These are phyloP conservation scores for Colletotrichum incanum DNA, from an alignment of 2,329 filamentous ascomycete species.

Conservation along the genomic window DNA sequence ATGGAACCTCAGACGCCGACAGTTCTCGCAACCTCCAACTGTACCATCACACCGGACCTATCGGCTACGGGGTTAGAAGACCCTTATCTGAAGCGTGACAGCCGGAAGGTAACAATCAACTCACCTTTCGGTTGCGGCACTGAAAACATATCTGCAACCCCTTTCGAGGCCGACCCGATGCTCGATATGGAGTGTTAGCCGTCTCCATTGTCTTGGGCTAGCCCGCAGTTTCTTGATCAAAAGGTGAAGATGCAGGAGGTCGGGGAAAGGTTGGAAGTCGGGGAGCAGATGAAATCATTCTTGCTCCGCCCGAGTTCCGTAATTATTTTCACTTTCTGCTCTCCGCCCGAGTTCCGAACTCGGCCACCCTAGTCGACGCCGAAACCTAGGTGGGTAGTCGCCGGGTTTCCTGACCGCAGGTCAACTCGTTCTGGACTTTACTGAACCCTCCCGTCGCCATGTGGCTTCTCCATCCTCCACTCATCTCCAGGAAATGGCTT, in stretches of 20 bases:
- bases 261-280: constrained; percentile 34
- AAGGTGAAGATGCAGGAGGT: constrained; percentile 22
- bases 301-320: constrained; percentile 35
- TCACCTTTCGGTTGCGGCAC: constrained; percentile 41
- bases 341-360: constrained; percentile 35
- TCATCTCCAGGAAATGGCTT: neutral
- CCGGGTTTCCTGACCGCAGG: neutral
- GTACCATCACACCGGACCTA: constrained; percentile 38
- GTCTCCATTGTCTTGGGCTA: constrained; percentile 28
- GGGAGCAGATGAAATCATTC: constrained; percentile 14
- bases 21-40: constrained; percentile 36
- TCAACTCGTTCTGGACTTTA: constrained; percentile 23
- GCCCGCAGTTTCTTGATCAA: constrained; percentile 15
- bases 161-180: constrained; percentile 34
- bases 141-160: constrained; percentile 40
- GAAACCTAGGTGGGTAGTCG: neutral
- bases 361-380: constrained; percentile 11
- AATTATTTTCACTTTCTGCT: neutral
- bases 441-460: neutral
- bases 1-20: constrained; percentile 36
- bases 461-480: constrained; percentile 14
- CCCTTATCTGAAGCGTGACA: constrained; percentile 12
- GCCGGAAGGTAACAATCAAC: neutral
- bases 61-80: constrained; percentile 21
- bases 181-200: constrained; percentile 14